A percentile compares a stretch with the other conserved stretches of the same genome.
Evolutionary conservation across 495 filamentous ascomycete genomes (phyloP).

Genomic region (Penicillium cosmopolitanum): DNA sequence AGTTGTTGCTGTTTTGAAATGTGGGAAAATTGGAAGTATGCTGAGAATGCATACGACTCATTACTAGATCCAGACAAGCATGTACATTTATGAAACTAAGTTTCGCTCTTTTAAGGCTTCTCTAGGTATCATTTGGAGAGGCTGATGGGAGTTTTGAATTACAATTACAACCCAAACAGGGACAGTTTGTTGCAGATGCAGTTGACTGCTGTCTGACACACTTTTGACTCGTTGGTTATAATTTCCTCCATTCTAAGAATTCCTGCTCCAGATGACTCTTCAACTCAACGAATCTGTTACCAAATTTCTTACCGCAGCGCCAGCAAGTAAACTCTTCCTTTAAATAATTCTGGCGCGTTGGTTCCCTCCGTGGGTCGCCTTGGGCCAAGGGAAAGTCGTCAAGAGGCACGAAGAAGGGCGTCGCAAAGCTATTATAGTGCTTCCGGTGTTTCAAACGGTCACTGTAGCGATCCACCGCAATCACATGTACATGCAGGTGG

Average conservation of each 20-base stretch:
- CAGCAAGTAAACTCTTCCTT: conserved; percentile 73
- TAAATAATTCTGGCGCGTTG: conserved; percentile 59
- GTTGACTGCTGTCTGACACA: conserved; percentile 4
- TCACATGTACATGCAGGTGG: conserved; percentile 88
- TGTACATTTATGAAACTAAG: conserved; percentile 38
- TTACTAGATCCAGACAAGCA: conserved; percentile 5
- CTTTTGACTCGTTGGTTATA: conserved; percentile 43
- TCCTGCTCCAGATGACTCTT: conserved; percentile 82
- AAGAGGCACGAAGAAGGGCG: conserved; percentile 82
- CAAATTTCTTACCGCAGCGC: conserved; percentile 79
- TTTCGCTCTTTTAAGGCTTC: neutral
- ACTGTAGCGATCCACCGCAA: conserved; percentile 73
- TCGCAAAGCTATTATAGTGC: conserved; percentile 92
- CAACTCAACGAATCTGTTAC: conserved; percentile 68
- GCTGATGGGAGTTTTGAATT: conserved; percentile 9
- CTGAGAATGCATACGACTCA: conserved; percentile 35
- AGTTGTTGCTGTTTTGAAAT: conserved; percentile 6
- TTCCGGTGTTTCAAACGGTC: conserved; percentile 74
- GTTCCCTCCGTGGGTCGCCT: conserved; percentile 62
- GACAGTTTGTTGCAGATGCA: conserved; percentile 14
- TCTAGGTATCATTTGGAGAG: conserved; percentile 2
- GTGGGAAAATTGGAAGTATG: conserved; percentile 5
- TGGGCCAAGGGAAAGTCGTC: conserved; percentile 75
- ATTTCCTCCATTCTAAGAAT: conserved; percentile 78
- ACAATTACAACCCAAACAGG: conserved; percentile 19